These are phyloP conservation scores for Syzygium jambos DNA, from an alignment of 345 rosid genomes.

Conservation along the genomic window DNA sequence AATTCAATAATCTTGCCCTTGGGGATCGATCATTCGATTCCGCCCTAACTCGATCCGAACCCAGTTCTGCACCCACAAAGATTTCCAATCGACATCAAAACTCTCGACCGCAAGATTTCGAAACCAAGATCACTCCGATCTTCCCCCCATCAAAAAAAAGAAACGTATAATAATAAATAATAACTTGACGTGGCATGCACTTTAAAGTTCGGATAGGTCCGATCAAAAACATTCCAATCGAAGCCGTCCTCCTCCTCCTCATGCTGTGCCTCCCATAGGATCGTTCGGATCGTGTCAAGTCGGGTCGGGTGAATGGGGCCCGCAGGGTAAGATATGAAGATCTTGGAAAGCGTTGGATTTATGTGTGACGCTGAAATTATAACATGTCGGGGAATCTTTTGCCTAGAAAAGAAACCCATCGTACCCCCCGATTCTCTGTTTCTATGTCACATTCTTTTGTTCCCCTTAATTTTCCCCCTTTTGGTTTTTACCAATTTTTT, in stretches of 20 bases:
- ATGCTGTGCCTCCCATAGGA: neutral
- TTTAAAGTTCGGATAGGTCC: neutral
- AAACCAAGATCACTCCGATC: neutral
- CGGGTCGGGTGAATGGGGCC: neutral
- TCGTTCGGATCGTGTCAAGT: neutral
- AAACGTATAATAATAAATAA: neutral
- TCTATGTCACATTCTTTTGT: neutral
- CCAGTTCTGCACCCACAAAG: neutral
- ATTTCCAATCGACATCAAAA: neutral
- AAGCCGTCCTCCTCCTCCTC: neutral
- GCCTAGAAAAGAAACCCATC: neutral
- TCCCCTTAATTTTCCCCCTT: neutral
- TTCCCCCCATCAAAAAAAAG: neutral
- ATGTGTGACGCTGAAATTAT: neutral
- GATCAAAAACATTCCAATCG: neutral
- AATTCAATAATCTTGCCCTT: neutral
- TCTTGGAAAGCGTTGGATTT: neutral
- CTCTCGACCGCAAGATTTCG: neutral
- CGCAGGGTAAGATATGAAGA: neutral
- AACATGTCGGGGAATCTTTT: neutral
- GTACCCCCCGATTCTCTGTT: neutral
- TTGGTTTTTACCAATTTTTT: neutral
- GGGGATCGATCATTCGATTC: rapidly evolving
- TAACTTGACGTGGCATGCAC: neutral
- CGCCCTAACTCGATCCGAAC: neutral